A percentile compares a stretch with the other conserved stretches of the same genome.
Evolutionary conservation across 805 yeast genomes (phyloP).

Genomic region (Hanseniaspora mollemarum): DNA sequence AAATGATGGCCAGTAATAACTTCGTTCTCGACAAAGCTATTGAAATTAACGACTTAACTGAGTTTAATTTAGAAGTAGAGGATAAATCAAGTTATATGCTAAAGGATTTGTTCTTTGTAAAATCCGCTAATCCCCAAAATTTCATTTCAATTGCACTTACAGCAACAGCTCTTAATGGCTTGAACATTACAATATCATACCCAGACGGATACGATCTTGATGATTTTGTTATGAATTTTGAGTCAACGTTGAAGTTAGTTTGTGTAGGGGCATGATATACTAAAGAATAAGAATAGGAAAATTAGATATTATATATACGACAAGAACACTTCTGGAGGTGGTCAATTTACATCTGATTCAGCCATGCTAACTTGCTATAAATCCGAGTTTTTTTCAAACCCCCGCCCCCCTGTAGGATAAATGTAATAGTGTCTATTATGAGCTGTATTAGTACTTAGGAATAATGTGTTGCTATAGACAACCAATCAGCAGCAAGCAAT

Average conservation of each 20-base stretch:
- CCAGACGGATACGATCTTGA: constrained; percentile 25
- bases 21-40: constrained; percentile 18
- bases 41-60: constrained; percentile 25
- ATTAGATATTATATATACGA: no score
- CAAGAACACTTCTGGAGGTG: no score
- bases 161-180: constrained; percentile 20
- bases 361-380: no score
- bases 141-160: constrained; percentile 26
- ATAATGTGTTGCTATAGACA: no score
- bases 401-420: no score
- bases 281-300: not conserved
- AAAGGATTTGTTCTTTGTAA: constrained; percentile 22
- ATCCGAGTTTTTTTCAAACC: no score
- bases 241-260: constrained; percentile 23
- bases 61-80: constrained; percentile 12
- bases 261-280: not conserved
- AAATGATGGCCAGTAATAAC: constrained; percentile 18
- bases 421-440: no score
- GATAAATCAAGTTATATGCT: constrained; percentile 17
- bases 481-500: no score
- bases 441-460: no score
- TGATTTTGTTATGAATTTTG: constrained; percentile 25
- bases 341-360: no score
- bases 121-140: constrained; percentile 21
- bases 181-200: constrained; percentile 25